Evolutionary conservation across 495 filamentous ascomycete genomes (phyloP).

Genomic region (Penicillium salamii): DNA sequence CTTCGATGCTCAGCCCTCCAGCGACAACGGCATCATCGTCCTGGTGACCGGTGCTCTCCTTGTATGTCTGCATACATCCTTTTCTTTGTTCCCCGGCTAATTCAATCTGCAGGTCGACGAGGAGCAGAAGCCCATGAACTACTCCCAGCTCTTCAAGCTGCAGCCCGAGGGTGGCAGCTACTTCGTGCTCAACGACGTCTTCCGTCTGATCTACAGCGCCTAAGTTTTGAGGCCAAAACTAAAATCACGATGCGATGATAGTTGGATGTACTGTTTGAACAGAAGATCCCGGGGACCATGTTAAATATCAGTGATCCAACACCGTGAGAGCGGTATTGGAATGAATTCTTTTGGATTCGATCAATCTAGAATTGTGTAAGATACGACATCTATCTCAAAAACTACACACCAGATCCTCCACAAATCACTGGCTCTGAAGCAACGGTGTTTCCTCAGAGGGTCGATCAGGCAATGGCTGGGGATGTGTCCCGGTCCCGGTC

Average conservation of each 20-base stretch:
- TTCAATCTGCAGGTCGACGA: conserved; percentile 66
- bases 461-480: background rate
- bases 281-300: conserved; percentile 2
- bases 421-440: conserved; percentile 29
- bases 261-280: background rate
- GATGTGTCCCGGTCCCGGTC: too few relatives aligned
- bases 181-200: conserved; percentile 90
- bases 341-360: conserved; percentile 1
- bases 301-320: conserved; percentile 4
- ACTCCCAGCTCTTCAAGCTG: conserved; percentile 82
- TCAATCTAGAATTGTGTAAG: conserved; percentile 3
- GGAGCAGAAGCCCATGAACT: conserved; percentile 75
- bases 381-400: conserved; percentile 7
- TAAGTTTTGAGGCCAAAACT: conserved; percentile 9
- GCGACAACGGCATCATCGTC: conserved; percentile 68
- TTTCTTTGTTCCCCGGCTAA: background rate
- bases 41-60: conserved; percentile 79
- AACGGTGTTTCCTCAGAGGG: conserved; percentile 50
- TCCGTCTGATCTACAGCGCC: conserved; percentile 69
- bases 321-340: background rate
- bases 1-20: conserved; percentile 73
- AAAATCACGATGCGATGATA: conserved; percentile 23
- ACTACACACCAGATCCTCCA: background rate
- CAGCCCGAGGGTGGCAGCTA: conserved; percentile 69
- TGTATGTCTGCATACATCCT: conserved; percentile 47